Evolutionary conservation across 345 rosid species (phyloP), one percentile per base, ranked within the genome.

Genomic region (Syzygium aqueum): DNA sequence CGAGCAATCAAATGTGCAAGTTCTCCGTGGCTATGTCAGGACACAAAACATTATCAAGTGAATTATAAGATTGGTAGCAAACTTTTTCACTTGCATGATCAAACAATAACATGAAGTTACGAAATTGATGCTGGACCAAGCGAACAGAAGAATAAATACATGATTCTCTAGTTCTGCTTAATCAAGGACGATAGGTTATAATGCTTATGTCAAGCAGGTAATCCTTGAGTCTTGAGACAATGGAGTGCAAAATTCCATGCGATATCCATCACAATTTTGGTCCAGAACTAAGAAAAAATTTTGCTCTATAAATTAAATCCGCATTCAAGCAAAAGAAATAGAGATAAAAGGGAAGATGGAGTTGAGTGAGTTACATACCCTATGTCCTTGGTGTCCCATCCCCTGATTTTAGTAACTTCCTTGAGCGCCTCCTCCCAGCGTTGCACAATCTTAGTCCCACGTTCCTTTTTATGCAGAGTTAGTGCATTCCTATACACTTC

Each of bases 391-490:
- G 77, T 28, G 22, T 65, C 40, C 77, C 77, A 65, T 28, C 77
- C 77, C 22, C 3, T 28, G 77, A 65, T 65, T 30, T 0, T 0
- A 0, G 78, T 65, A 16, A 65, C 78, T 8, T 65, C 40, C 43
- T 0, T 16, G 1, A 65, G 78, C 6, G 2, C 6, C 43, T 16
- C 0, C 11, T 0, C 6, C 78, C 78, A 67, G 6, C 23, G 0
- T 0, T 17, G 78, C 46, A 67, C 78, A 8, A 2, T 17, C 78
- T 67, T 6, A 2, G 3, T 1, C 23, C 43, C 78, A 4, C 0
- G 6, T 30, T 30, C 0, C 1, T 15, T 0, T 8, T 30, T 0
- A 17, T 67, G 78, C 0, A 0, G 43, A 30, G 22, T 17, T 2
- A 67, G 1, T 17, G 43, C 78, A 8, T 67, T 3, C 6, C 0